A percentile compares a stretch with the other conserved stretches of the same genome.
phyloP scores from a whole-genome alignment of 2,329 filamentous ascomycete genomes.

The Ilyonectria destructans region DNA sequence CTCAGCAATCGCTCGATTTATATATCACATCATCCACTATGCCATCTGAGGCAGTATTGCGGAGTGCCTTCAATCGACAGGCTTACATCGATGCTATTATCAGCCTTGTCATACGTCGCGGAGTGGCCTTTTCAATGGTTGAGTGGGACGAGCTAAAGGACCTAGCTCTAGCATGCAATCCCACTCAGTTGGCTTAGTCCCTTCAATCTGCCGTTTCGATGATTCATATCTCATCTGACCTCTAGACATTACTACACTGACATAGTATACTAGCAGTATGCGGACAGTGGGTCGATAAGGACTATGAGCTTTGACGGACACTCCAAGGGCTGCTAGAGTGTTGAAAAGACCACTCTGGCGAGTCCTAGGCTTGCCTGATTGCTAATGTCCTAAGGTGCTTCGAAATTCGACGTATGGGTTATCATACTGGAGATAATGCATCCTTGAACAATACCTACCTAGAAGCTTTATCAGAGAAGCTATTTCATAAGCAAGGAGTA shows the following conservation, averaged over 20 bases:
- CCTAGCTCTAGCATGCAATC: slow-evolving; percentile 2
- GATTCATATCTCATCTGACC: neutral
- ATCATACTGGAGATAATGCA: neutral
- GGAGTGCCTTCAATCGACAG: neutral
- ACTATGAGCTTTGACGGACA: neutral
- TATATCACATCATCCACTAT: neutral
- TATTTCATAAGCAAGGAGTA: neutral
- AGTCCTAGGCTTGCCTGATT: neutral
- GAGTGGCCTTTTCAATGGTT: neutral
- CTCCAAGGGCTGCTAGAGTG: slow-evolving; percentile 1
- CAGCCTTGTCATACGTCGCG: neutral
- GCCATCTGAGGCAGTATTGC: neutral
- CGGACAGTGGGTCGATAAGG: neutral
- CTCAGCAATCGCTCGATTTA: slow-evolving; percentile 1
- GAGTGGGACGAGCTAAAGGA: neutral
- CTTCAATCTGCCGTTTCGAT: slow-evolving; percentile 2
- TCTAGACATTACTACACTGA: neutral
- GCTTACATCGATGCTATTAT: neutral
- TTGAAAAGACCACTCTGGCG: neutral
- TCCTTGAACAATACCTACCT: neutral
- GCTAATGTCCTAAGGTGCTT: neutral
- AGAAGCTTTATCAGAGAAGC: slow-evolving; percentile 1
- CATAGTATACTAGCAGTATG: neutral
- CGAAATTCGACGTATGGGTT: neutral
- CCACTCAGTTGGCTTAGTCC: neutral